Base-by-base conservation (phyloP, 2,329 filamentous ascomycete species). In the Furcasterigmium sp. region DNA sequence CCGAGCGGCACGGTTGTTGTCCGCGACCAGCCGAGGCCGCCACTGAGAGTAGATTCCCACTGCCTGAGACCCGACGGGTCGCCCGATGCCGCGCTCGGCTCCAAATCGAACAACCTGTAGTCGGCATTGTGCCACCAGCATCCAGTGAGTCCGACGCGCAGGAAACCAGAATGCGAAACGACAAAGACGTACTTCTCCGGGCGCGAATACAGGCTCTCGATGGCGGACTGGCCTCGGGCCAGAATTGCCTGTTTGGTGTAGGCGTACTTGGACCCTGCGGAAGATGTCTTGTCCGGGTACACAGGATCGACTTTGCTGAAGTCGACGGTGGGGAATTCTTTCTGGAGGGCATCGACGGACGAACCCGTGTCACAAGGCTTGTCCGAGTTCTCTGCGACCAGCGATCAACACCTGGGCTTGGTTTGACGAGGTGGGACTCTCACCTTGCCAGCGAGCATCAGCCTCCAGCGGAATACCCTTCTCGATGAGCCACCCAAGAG, bases 401-500 rank as follows among this genome's bases (percentile, higher is more conserved):
- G n/a, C n/a, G n/a, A n/a, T n/a, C 32, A 17, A 26, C 23, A 26
- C 23, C 23, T 11, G 23, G 11, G 14, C n/a, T 15, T 11, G n/a
- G 32, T 15, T 9, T 4, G 2, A 8, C n/a, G 10, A 7, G 3
- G 9, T 17, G 32, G 29, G 11, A 8, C 9, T 14, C 28, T 8
- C 58, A 80, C 77, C 78, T 67, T 86, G 82, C 82, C 82, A 86
- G 43, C 71, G 69, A 4, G 82, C 80, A 53, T 80, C 71, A 2
- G 76, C 73, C 38, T 75, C 61, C 19, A 84, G 68, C 37, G 67
- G 70, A 17, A 82, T 64, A 1, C 76, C 76, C 35, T 60, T 62
- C 17, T 75, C 69, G 39, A 80, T 65, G 37, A 85, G 63, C 70
- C 75, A 84, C 50, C 75, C 73, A 2, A 85, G 63, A 0, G 73